phyloP scores from a whole-genome alignment of 441 rosid genomes.

The Pelargonium citronellum region DNA sequence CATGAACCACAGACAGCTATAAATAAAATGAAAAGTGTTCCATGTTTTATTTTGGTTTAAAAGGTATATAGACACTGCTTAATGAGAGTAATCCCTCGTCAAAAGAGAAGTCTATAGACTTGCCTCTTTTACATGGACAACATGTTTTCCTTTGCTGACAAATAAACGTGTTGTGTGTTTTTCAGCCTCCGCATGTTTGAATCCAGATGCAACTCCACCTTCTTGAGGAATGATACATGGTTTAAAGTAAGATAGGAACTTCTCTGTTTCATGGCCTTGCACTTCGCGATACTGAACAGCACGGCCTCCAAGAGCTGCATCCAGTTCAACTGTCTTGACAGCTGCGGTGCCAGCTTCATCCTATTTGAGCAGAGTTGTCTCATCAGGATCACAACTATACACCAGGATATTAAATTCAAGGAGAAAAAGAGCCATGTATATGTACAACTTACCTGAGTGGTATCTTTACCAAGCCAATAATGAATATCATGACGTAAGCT shows the following conservation, averaged over 20 bases:
- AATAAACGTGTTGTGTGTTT: constrained; percentile 72
- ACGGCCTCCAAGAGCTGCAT: constrained; percentile 90
- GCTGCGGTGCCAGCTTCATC: constrained; percentile 99
- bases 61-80: constrained; percentile 55
- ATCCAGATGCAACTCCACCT: constrained; percentile 92
- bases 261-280: constrained; percentile 95
- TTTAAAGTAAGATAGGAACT: constrained; percentile 23
- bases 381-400: neutral
- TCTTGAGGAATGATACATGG: constrained; percentile 34
- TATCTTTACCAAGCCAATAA: constrained; percentile 98
- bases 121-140: constrained; percentile 93
- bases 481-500: constrained; percentile 80
- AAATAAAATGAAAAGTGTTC: neutral
- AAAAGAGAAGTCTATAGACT: constrained; percentile 26
- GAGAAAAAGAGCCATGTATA: constrained; percentile 11
- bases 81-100: constrained; percentile 15
- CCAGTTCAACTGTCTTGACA: constrained; percentile 89
- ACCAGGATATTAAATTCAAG: neutral
- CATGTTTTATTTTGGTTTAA: neutral
- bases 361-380: constrained; percentile 27
- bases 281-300: constrained; percentile 69
- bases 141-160: constrained; percentile 91
- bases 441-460: constrained; percentile 63
- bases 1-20: constrained; percentile 14
- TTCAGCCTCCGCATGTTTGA: constrained; percentile 68